Evolutionary conservation across 176 grass and related monocot genomes (phyloP).

Genomic region (Luzula sylvatica): DNA sequence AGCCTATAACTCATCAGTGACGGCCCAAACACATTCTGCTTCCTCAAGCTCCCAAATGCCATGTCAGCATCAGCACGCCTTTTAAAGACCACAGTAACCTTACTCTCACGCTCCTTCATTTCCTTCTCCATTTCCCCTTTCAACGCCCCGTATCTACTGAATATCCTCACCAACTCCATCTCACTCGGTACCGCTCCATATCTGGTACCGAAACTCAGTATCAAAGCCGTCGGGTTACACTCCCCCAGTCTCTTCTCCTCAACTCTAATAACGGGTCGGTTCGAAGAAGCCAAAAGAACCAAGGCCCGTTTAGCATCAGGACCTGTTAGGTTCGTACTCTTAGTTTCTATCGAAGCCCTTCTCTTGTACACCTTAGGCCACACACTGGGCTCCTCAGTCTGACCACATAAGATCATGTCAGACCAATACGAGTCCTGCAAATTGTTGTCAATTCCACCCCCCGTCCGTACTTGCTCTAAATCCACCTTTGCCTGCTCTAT

Average conservation of each 20-base stretch:
- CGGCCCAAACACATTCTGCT: conserved; percentile 54
- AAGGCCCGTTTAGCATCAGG: conserved; percentile 23
- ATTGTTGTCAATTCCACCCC: conserved; percentile 21
- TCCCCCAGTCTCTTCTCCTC: conserved; percentile 79
- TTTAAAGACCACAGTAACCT: conserved; percentile 61
- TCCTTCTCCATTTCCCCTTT: conserved; percentile 49
- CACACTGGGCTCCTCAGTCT: conserved; percentile 26
- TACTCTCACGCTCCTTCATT: conserved; percentile 34
- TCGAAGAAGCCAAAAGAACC: conserved; percentile 28
- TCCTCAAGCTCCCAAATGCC: conserved; percentile 48
- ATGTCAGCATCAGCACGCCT: conserved; percentile 55
- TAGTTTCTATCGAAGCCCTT: conserved; percentile 26
- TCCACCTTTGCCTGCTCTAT: conserved; percentile 13
- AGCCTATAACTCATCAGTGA: conserved; percentile 51
- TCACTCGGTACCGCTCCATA: conserved; percentile 54
- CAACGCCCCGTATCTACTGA: conserved; percentile 51
- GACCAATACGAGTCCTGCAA: conserved; percentile 99
- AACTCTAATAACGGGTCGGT: conserved; percentile 77
- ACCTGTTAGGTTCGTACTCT: conserved; percentile 6
- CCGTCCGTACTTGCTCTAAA: conserved; percentile 31
- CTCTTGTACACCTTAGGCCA: conserved; percentile 32
- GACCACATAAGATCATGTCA: conserved; percentile 64
- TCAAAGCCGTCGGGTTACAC: conserved; percentile 77
- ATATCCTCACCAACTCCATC: conserved; percentile 43
- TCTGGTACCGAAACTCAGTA: conserved; percentile 63